Conservation (phyloP, 768 basidiomycete species). For the Heimioporus sp. region DNA sequence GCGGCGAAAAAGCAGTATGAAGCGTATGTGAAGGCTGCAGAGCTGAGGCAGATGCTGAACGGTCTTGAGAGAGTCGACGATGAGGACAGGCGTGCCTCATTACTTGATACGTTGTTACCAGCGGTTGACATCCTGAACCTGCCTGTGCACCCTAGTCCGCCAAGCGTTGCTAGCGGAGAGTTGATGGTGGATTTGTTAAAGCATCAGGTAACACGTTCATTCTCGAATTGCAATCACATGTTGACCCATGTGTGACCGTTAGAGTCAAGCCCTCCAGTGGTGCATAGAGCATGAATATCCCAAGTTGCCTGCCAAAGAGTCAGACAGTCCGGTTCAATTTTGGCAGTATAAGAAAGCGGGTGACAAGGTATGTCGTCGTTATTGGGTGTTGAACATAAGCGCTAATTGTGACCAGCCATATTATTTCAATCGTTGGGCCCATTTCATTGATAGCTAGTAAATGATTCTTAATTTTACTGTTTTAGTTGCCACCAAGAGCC, state of each 20-base stretch:
- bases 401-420: conserved; percentile 39
- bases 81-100: conserved; percentile 64
- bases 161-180: conserved; percentile 63
- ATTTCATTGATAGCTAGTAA: not conserved
- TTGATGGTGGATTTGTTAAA: conserved; percentile 72
- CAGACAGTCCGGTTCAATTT: conserved; percentile 81
- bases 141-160: conserved; percentile 69
- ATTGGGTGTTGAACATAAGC: not conserved
- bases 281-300: conserved; percentile 82
- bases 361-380: conserved; percentile 43
- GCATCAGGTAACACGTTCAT: conserved; percentile 60
- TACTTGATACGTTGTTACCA: conserved; percentile 68
- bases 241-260: not conserved
- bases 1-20: conserved; percentile 35
- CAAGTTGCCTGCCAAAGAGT: conserved; percentile 58
- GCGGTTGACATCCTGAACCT: conserved; percentile 70
- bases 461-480: not conserved
- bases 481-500: conserved; percentile 78
- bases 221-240: not conserved
- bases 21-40: conserved; percentile 56
- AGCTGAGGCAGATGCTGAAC: conserved; percentile 62
- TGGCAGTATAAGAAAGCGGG: conserved; percentile 70
- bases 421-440: conserved; percentile 62
- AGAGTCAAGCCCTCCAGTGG: conserved; percentile 88
- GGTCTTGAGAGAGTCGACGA: conserved; percentile 77